phyloP scores from a whole-genome alignment of 2,329 filamentous ascomycete species.

The Cephalotrichum gorgonifer region DNA sequence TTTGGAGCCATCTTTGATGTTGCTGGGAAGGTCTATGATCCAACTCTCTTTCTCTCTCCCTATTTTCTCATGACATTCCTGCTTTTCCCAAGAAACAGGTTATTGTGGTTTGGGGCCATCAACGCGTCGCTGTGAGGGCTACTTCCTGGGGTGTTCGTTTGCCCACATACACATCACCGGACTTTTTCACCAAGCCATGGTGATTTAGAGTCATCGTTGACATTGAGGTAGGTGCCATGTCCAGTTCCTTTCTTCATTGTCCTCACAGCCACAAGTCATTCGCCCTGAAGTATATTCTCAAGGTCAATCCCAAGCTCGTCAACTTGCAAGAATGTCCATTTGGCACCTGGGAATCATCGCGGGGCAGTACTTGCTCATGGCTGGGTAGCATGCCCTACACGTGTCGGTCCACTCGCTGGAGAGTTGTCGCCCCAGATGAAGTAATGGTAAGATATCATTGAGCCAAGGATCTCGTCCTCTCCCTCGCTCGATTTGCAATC shows the following conservation, averaged over 20 bases:
- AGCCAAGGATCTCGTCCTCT: neutral
- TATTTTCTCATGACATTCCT: too few species aligned
- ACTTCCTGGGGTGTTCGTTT: too few species aligned
- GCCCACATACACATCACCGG: too few species aligned
- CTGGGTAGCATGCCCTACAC: neutral
- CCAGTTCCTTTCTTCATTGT: neutral
- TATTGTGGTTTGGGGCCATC: neutral
- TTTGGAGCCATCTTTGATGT: too few species aligned
- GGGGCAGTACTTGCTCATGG: neutral
- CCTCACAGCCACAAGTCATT: neutral
- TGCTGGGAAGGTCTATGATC: too few species aligned
- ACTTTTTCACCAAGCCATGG: too few species aligned
- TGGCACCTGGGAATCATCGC: neutral
- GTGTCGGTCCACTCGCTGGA: neutral
- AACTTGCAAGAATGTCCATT: neutral
- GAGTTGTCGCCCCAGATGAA: neutral
- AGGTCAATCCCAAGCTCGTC: neutral
- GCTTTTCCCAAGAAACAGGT: neutral
- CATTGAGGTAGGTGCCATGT: too few species aligned
- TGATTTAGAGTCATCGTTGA: too few species aligned
- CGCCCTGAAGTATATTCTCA: neutral
- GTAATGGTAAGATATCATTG: too few species aligned
- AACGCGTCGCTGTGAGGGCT: neutral
- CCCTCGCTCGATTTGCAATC: too few species aligned
- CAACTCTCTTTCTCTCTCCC: too few species aligned